These are phyloP conservation scores for Capsicum rhomboideum DNA, from an alignment of 257 asterid genomes.

Conservation along the genomic window DNA sequence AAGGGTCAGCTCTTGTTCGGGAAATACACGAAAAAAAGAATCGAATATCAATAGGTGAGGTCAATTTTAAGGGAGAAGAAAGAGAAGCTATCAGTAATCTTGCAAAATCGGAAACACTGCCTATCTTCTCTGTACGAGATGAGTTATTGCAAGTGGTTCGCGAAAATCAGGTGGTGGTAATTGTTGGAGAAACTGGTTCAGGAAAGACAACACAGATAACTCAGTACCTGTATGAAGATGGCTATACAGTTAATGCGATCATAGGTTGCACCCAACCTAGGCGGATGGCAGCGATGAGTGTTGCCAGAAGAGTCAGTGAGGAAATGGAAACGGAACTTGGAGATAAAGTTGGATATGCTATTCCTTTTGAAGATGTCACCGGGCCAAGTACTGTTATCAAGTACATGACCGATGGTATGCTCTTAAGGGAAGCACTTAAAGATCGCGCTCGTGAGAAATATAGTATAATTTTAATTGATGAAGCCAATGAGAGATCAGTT, in stretches of 20 bases:
- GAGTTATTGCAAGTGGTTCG: constrained; percentile 90
- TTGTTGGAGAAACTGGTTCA: constrained; percentile 95
- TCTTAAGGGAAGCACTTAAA: constrained; percentile 80
- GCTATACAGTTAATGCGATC: constrained; percentile 51
- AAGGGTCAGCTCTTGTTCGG: constrained; percentile 77
- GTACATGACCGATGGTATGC: constrained; percentile 99
- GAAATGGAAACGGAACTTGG: constrained; percentile 95
- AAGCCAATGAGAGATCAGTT: constrained; percentile 90
- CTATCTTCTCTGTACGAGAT: constrained; percentile 85
- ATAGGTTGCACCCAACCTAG: constrained; percentile 97
- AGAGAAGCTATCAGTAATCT: constrained; percentile 53
- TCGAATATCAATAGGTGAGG: constrained; percentile 41
- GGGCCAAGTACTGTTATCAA: constrained; percentile 85
- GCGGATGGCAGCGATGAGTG: constrained; percentile 98
- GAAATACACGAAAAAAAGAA: constrained; percentile 86
- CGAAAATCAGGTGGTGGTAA: constrained; percentile 86
- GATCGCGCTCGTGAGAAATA: constrained; percentile 89
- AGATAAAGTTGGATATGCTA: constrained; percentile 83
- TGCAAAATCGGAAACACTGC: constrained; percentile 57
- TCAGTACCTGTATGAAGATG: constrained; percentile 91
- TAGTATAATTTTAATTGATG: constrained; percentile 86
- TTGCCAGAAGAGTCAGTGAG: constrained; percentile 94
- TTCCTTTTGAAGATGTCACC: constrained; percentile 89
- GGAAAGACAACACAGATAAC: constrained; percentile 97
- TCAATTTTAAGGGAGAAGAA: constrained; percentile 82